These are phyloP conservation scores for Capsaspora owczarzaki DNA, from an alignment of 78 protist species.

Conservation along the genomic window DNA sequence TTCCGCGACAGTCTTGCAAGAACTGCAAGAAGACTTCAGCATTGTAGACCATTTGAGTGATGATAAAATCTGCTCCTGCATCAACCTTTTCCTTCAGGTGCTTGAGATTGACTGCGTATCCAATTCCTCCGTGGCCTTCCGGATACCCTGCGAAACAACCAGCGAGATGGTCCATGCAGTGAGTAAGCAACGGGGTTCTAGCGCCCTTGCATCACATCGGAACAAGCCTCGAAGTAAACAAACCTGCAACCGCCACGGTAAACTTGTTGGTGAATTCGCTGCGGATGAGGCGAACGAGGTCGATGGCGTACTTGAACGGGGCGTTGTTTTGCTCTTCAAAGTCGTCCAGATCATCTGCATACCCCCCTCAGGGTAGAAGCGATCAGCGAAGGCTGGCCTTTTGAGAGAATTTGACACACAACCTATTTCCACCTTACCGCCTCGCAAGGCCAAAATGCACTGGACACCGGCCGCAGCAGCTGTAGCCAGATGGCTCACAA, in stretches of 20 bases:
- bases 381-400: not conserved
- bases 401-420: not conserved
- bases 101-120: constrained; percentile 32
- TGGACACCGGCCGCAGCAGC: constrained; percentile 54
- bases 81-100: constrained; percentile 69
- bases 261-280: constrained; percentile 70
- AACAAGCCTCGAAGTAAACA: not conserved
- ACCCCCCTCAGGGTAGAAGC: not conserved
- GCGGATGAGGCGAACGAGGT: constrained; percentile 70
- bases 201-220: not conserved
- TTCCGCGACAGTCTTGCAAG: constrained; percentile 47
- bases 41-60: constrained; percentile 84
- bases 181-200: too few species aligned
- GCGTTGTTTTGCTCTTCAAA: constrained; percentile 61
- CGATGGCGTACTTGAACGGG: constrained; percentile 69
- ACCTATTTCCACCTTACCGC: constrained; percentile 17
- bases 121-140: constrained; percentile 56
- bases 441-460: constrained; percentile 78
- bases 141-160: constrained; percentile 57
- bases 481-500: constrained; percentile 38
- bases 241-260: constrained; percentile 69
- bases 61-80: constrained; percentile 81
- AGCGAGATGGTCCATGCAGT: not conserved
- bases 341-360: constrained; percentile 20
- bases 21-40: constrained; percentile 52